Base-by-base conservation (phyloP, 2,329 filamentous ascomycete genomes). In the Cercospora zeina region DNA sequence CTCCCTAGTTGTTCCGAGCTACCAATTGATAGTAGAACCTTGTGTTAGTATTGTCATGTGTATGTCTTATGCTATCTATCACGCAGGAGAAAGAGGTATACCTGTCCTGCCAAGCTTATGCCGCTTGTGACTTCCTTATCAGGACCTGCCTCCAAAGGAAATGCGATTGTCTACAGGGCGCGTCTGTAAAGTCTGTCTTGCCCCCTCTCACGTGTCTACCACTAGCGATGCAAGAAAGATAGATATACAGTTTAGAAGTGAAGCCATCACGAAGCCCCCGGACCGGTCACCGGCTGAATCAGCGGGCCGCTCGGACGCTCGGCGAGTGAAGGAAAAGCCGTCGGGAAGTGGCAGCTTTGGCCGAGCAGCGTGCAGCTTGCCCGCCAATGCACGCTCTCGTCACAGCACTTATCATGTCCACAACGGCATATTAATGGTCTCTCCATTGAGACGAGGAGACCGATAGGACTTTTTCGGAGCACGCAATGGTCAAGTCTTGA, bases 131-230 rank as follows among this genome's bases (percentile, higher is more conserved):
- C n/a, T n/a, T n/a, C n/a, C n/a, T n/a, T n/a, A n/a, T n/a, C n/a
- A n/a, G n/a, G n/a, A n/a, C n/a, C 30, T 51, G 33, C 51, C 55
- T 62, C 49, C 47, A 62, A 49, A 59, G 49, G 60, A 19, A 58
- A 42, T 34, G 36, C 27, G 31, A n/a, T 10, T 27, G 51, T 50
- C 42, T 33, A 49, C 34, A 54, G 59, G 59, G 54, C 59, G 54
- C 36, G 24, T 53, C 8, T 14, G 1, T 33, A 6, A 27, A 47
- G 13, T 42, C 11, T 6, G 9, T 4, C 45, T 55, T 53, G 58
- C 58, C 4, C 4, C 4, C 4, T n/a, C 42, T 3, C 42, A 9
- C 6, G 19, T 49, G 21, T 6, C 21, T 9, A 30, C 21, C 24
- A 27, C 24, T 27, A 9, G 6, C n/a, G 42, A 49, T 27, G 11